Evolutionary conservation across 1,284 basidiomycete genomes (phyloP), one percentile per base, ranked within the genome.

Genomic region (Abortiporus biennis): DNA sequence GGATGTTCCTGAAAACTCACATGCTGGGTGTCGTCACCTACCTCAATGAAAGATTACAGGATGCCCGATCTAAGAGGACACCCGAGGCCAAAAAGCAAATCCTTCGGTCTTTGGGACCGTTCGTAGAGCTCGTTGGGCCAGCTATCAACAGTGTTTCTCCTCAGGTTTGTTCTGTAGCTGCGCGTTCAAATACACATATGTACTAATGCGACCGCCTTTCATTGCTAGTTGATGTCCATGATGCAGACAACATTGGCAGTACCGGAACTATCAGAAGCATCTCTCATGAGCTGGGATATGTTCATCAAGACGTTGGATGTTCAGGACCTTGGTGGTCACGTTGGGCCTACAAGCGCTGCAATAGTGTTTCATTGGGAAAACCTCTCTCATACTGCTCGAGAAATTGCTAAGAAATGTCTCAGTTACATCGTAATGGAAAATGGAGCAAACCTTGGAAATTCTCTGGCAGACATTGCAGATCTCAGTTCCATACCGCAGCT

Each of bases 171-270:
- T 47, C 1, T 43, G 42, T 48, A 8, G n/a, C n/a, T n/a, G n/a
- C n/a, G n/a, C n/a, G n/a, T n/a, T n/a, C n/a, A n/a, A n/a, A n/a
- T n/a, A n/a, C n/a, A n/a, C n/a, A n/a, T 23, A 35, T 12, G 4
- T 22, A 19, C n/a, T 5, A 30, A 36, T 29, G 15, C 13, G 27
- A 5, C 25, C n/a, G n/a, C n/a, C n/a, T n/a, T n/a, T n/a, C n/a
- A n/a, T n/a, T n/a, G n/a, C 12, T 52, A 96, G 92, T 85, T 99
- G 53, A 92, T 99, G 85, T 92, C 95, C 0, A 92, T 88, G n/a
- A 74, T 99, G 32, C 95, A 97, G 64, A 92, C 88, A 15, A 90
- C 86, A 59, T 72, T 98, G 5, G 67, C 71, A 32, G 71, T 85
- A 6, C 74, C 76, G 0, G 84, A 85, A 43, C 71, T 99, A 3